phyloP scores from a whole-genome alignment of 768 basidiomycete species.

The Tremella fuciformis region DNA sequence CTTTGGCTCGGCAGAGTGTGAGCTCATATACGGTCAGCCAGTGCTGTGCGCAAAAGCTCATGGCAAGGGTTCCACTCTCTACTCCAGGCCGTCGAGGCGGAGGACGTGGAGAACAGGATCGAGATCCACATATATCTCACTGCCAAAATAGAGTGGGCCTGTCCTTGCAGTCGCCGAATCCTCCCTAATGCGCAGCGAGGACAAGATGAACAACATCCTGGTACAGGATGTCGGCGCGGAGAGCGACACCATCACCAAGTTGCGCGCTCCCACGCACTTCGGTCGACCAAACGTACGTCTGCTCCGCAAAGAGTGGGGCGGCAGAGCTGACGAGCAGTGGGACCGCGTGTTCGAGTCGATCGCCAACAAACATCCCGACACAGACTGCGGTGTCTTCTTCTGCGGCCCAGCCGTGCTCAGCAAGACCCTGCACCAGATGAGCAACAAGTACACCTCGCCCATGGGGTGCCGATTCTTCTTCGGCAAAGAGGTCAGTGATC shows the following conservation, averaged over 20 bases:
- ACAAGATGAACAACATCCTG: constrained; percentile 90
- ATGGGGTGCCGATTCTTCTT: constrained; percentile 79
- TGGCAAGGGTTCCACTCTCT: constrained; percentile 72
- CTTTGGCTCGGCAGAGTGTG: constrained; percentile 60
- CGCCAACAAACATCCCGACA: constrained; percentile 75
- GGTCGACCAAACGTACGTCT: constrained; percentile 70
- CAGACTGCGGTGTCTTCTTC: constrained; percentile 88
- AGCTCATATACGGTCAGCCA: neutral
- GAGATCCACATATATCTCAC: constrained; percentile 90
- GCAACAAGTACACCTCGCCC: constrained; percentile 78
- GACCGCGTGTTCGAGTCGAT: constrained; percentile 58
- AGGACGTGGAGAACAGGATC: constrained; percentile 77
- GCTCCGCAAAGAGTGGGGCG: constrained; percentile 56
- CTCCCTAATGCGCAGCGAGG: constrained; percentile 55
- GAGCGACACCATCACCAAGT: constrained; percentile 81
- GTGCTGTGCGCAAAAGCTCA: neutral
- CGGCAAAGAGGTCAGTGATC: constrained; percentile 61
- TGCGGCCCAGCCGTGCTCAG: constrained; percentile 77
- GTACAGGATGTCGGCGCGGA: constrained; percentile 91
- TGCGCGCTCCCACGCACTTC: constrained; percentile 89
- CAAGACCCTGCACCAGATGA: constrained; percentile 68
- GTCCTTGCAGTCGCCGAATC: neutral
- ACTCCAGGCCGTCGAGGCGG: constrained; percentile 86
- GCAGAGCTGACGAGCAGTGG: constrained; percentile 33
- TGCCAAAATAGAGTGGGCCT: constrained; percentile 66